These are phyloP conservation scores for Fonsecaea erecta DNA, from an alignment of 2,329 filamentous ascomycete genomes.

Conservation along the genomic window DNA sequence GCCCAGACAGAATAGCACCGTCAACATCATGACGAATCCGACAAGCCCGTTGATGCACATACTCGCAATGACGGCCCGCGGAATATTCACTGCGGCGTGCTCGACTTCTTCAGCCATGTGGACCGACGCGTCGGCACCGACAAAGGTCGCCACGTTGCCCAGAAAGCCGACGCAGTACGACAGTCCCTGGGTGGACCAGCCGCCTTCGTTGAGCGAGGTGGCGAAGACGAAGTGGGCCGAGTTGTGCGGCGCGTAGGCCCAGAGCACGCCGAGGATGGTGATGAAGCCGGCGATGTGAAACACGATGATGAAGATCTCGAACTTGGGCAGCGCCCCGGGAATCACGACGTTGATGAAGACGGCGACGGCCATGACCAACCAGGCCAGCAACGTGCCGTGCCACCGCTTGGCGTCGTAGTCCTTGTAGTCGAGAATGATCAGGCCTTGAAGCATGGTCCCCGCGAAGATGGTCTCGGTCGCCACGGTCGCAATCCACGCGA, in stretches of 20 bases:
- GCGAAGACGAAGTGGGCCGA: slow-evolving; percentile 43
- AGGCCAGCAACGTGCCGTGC: slow-evolving; percentile 50
- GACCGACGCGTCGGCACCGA: slow-evolving; percentile 40
- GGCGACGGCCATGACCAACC: slow-evolving; percentile 44
- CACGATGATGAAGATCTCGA: slow-evolving; percentile 51
- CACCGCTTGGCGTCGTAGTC: slow-evolving; percentile 44
- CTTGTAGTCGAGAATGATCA: slow-evolving; percentile 46
- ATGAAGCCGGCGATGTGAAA: slow-evolving; percentile 55
- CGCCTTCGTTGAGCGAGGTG: slow-evolving; percentile 42
- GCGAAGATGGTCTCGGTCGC: slow-evolving; percentile 50
- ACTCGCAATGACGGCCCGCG: slow-evolving; percentile 38
- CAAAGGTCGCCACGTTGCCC: slow-evolving; percentile 45
- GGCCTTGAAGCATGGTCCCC: slow-evolving; percentile 49
- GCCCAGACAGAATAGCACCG: slow-evolving; percentile 43
- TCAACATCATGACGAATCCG: slow-evolving; percentile 45
- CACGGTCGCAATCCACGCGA: slow-evolving; percentile 52
- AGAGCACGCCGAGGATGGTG: slow-evolving; percentile 47
- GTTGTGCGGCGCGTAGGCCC: slow-evolving; percentile 40
- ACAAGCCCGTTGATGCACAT: slow-evolving; percentile 43
- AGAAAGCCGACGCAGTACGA: slow-evolving; percentile 45
- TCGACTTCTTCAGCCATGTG: slow-evolving; percentile 40
- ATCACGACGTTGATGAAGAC: slow-evolving; percentile 51
- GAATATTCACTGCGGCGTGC: slow-evolving; percentile 39
- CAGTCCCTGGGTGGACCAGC: slow-evolving; percentile 43
- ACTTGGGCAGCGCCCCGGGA: slow-evolving; percentile 48